A percentile compares a stretch with the other conserved stretches of the same genome.
Evolutionary conservation across 2,329 filamentous ascomycete species (phyloP).

Genomic region (Metarhizium anisopliae): DNA sequence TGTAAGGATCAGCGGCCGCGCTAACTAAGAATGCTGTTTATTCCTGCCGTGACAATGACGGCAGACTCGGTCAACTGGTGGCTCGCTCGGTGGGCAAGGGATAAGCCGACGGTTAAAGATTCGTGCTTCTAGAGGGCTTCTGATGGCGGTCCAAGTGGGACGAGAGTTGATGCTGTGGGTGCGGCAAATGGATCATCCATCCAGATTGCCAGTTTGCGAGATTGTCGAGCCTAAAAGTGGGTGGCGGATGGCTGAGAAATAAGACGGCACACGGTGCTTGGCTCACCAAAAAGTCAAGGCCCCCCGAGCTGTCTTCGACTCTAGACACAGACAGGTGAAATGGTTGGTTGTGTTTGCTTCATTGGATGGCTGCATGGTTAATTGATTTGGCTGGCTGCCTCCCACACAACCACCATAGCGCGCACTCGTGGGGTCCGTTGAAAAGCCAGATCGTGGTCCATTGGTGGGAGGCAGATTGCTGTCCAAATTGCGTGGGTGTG

Average conservation of each 20-base stretch:
- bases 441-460: background rate
- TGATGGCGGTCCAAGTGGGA: conserved; percentile 4
- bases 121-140: conserved; percentile 7
- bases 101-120: background rate
- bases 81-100: background rate
- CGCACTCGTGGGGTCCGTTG: background rate
- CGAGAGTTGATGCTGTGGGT: background rate
- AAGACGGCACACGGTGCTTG: background rate
- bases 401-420: background rate
- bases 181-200: background rate
- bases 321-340: background rate
- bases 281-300: background rate
- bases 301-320: background rate
- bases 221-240: conserved; percentile 6
- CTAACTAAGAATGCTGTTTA: background rate
- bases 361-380: background rate
- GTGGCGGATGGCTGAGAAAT: conserved; percentile 1
- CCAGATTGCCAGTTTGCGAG: conserved; percentile 5
- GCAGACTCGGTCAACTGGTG: background rate
- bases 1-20: background rate
- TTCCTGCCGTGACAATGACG: background rate
- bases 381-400: background rate
- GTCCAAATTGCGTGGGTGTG: background rate
- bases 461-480: background rate
- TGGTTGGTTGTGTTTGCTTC: background rate